Conservation (phyloP, 208 protist species). For the Leishmania braziliensis region DNA sequence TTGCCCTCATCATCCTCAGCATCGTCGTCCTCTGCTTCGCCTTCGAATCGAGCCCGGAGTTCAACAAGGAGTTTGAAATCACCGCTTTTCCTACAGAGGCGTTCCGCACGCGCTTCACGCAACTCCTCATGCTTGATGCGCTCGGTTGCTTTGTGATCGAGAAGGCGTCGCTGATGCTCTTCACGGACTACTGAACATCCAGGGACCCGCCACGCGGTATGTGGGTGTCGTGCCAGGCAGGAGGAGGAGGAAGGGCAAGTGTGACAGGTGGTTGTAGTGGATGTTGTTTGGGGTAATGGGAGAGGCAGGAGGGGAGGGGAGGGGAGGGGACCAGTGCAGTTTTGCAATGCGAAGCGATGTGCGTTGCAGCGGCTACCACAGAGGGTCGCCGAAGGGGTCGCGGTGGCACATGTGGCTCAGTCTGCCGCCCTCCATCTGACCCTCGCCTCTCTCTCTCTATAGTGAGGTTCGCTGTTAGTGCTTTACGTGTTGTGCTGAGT, state of each 20-base stretch:
- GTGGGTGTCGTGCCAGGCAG: neutral
- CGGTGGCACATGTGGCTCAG: neutral
- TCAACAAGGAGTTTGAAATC: conserved; percentile 89
- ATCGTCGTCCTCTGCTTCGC: conserved; percentile 84
- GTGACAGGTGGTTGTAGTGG: neutral
- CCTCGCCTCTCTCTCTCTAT: neutral
- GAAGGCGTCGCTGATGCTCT: conserved; percentile 62
- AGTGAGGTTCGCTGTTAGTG: neutral
- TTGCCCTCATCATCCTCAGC: conserved; percentile 73
- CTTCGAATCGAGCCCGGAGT: conserved; percentile 69
- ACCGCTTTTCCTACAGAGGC: conserved; percentile 81
- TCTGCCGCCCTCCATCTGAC: neutral
- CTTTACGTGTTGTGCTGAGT: neutral
- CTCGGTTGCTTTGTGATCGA: conserved; percentile 84
- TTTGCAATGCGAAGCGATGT: neutral
- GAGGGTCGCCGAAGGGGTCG: neutral
- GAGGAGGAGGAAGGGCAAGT: too few species aligned
- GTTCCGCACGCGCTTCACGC: conserved; percentile 77
- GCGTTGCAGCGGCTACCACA: neutral
- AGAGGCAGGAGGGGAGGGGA: neutral
- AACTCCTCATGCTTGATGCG: conserved; percentile 72
- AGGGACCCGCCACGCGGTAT: neutral
- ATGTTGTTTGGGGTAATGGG: too few species aligned
- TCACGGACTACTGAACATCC: conserved; percentile 61
- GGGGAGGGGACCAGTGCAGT: neutral